Evolutionary conservation across 163 green algal species (phyloP), one percentile per base, ranked within the genome.

Genomic region (Coccomyxa subellipsoidea): DNA sequence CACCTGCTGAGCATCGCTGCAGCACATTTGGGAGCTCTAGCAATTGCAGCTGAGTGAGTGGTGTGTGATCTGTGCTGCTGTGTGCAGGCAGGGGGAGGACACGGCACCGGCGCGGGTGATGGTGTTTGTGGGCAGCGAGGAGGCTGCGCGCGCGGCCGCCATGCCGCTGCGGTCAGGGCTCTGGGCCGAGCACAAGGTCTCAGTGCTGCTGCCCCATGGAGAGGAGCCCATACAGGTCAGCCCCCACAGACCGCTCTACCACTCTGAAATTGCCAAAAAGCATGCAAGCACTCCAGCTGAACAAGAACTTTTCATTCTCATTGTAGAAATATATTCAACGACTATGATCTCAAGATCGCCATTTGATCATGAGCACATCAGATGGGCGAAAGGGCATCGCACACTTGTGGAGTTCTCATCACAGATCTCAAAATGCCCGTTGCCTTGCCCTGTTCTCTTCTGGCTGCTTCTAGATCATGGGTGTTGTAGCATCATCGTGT

Each of bases 161-260:
- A 84, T 90, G 39, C 90, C 93, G 23, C 86, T 97, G 36, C 87
- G 93, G 31, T 87, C 81, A 23, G 89, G 89, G 37, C 87, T 97
- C 35, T 97, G 94, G 94, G 85, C 85, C 0, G 86, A 95, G 21
- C 93, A 96, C 87, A 89, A 87, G 35, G 85, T 97, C 18, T 88
- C 88, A 2, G 89, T 96, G 82, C 90, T 97, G 87, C 87, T 97
- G 78, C 92, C 93, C 0, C 71, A 85, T 38, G 92, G 93, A n/a
- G 80, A 83, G 37, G 89, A 90, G 85, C 83, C 87, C 32, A 87
- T 92, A 66, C 69, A 85, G 76, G 72, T 84, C 47, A 2, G 54
- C 47, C 47, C 47, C 23, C 47, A 12, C 47, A 59, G 3, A 59
- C 47, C 23, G 47, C 47, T 59, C n/a, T n/a, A n/a, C n/a, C n/a